Percentiles rank a stretch among this genome's conserved stretches.
Evolutionary conservation across 148 eudicot species (phyloP).

Genomic region (Persicaria maculosa): DNA sequence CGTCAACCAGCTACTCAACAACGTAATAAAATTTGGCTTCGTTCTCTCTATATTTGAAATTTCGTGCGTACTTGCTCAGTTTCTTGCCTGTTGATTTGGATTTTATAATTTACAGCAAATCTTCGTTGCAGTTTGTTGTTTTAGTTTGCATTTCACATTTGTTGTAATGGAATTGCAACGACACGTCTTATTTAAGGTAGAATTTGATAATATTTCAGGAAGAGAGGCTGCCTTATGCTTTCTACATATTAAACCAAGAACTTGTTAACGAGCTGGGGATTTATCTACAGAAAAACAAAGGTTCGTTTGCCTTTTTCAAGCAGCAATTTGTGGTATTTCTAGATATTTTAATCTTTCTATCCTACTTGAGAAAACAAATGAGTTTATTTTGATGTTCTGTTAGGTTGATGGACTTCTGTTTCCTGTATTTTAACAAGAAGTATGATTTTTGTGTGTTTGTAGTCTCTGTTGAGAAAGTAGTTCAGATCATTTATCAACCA

Average conservation of each 20-base stretch:
- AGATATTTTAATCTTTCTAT: background rate
- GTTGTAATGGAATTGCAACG: background rate
- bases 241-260: constrained; percentile 83
- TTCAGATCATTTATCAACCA: constrained; percentile 89
- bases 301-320: constrained; percentile 20
- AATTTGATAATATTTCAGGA: constrained; percentile 45
- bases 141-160: background rate
- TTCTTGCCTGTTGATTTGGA: background rate
- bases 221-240: constrained; percentile 84
- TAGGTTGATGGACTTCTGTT: background rate
- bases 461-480: constrained; percentile 97
- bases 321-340: background rate
- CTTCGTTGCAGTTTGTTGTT: background rate
- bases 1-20: constrained; percentile 62
- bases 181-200: background rate
- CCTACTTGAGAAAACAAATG: background rate
- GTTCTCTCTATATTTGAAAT: background rate
- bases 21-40: constrained; percentile 31
- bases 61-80: background rate
- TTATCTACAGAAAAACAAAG: constrained; percentile 76
- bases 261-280: constrained; percentile 61
- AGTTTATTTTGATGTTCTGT: background rate
- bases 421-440: background rate
- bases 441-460: constrained; percentile 20
- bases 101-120: background rate